These are phyloP conservation scores for Penicillium brevicompactum DNA, from an alignment of 2,329 filamentous ascomycete genomes.

Conservation along the genomic window DNA sequence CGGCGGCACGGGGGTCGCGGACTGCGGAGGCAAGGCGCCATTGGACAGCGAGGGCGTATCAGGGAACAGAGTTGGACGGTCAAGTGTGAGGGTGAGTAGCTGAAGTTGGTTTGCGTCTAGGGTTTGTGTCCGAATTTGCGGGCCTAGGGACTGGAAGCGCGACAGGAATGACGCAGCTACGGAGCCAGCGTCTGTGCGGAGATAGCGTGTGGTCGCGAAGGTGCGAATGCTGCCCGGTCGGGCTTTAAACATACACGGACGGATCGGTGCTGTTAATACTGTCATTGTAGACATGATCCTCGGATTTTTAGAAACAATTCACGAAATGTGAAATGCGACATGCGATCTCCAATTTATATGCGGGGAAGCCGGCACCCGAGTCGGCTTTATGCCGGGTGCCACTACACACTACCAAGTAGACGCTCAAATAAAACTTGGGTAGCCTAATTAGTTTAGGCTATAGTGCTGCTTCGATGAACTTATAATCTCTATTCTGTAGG, in stretches of 20 bases:
- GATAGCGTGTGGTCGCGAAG: conserved; percentile 8
- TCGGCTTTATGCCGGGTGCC: conserved; percentile 7
- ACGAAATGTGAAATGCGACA: background rate
- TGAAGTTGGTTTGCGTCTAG: conserved; percentile 67
- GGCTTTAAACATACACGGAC: background rate
- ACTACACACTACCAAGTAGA: background rate
- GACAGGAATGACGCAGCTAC: conserved; percentile 46
- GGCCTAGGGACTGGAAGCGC: conserved; percentile 45
- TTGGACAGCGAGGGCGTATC: conserved; percentile 43
- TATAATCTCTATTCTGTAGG: too few relatives aligned
- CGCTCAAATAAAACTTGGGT: too few relatives aligned
- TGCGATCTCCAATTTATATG: conserved; percentile 9
- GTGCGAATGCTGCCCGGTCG: conserved; percentile 4
- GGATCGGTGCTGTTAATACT: background rate
- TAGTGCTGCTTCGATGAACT: background rate
- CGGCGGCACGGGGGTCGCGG: conserved; percentile 56
- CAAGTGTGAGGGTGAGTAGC: conserved; percentile 61
- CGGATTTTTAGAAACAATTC: background rate
- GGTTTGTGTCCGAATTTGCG: conserved; percentile 51
- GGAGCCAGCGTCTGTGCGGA: conserved; percentile 26
- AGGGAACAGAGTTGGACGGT: conserved; percentile 49
- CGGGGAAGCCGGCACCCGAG: conserved; percentile 9
- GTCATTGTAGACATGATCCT: background rate
- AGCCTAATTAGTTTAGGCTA: too few relatives aligned
- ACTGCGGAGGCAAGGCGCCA: conserved; percentile 34